Conservation (phyloP, 2,329 filamentous ascomycete species). For the Trichoderma pleuroti region DNA sequence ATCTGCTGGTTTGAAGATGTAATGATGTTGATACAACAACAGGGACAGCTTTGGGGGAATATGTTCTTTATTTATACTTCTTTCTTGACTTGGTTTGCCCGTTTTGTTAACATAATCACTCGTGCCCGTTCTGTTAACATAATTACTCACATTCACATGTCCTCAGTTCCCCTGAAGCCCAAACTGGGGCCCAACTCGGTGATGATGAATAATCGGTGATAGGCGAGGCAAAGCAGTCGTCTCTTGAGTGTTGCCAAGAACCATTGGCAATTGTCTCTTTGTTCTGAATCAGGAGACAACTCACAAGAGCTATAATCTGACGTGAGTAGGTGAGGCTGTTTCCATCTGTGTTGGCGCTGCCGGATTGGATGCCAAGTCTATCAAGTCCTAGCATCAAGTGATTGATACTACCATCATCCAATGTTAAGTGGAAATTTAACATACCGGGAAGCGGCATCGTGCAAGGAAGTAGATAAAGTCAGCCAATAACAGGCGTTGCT, state of each 20-base stretch:
- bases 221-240: neutral
- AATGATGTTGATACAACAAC: neutral
- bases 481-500: neutral
- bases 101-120: neutral
- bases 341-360: neutral
- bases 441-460: too few species aligned
- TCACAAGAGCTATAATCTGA: conserved; percentile 3
- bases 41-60: neutral
- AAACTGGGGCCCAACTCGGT: neutral
- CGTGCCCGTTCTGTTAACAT: neutral
- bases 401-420: neutral
- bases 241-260: neutral
- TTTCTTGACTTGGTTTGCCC: neutral
- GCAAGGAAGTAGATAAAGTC: neutral
- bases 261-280: neutral
- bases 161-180: neutral
- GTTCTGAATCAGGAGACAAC: neutral
- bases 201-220: neutral
- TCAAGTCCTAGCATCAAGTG: neutral
- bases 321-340: neutral
- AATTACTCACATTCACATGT: neutral
- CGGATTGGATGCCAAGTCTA: neutral
- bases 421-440: too few species aligned
- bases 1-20: neutral
- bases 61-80: neutral